A percentile compares a stretch with the other conserved stretches of the same genome.
These are phyloP conservation scores for Septoria petroselini DNA, from an alignment of 2,329 filamentous ascomycete species.

Conservation along the genomic window DNA sequence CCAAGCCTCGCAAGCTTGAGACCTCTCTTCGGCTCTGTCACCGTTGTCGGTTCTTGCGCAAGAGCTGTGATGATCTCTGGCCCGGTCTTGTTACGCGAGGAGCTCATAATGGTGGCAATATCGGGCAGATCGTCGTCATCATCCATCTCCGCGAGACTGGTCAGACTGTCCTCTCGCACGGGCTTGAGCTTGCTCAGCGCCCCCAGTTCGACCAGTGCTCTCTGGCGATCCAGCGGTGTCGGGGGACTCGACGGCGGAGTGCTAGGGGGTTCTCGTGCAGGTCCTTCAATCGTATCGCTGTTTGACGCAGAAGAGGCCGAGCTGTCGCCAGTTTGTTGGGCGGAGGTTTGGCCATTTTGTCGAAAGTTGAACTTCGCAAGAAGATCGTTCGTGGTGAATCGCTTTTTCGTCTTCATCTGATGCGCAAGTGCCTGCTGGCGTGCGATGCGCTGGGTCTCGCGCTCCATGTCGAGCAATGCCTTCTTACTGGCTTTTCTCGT, in stretches of 20 bases:
- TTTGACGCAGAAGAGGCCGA: constrained; percentile 33
- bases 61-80: constrained; percentile 1
- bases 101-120: constrained; percentile 32
- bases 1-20: constrained; percentile 38
- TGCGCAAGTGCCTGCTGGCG: constrained; percentile 89
- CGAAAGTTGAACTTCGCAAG: constrained; percentile 75
- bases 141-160: constrained; percentile 28
- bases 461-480: constrained; percentile 88
- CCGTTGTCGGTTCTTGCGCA: not conserved
- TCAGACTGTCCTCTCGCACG: constrained; percentile 33
- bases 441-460: constrained; percentile 87
- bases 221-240: constrained; percentile 39
- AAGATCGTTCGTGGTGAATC: constrained; percentile 76
- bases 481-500: constrained; percentile 88
- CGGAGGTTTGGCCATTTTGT: constrained; percentile 5
- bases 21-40: constrained; percentile 17
- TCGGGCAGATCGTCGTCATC: constrained; percentile 32
- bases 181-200: constrained; percentile 35
- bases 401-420: constrained; percentile 82
- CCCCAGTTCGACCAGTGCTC: constrained; percentile 34
- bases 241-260: constrained; percentile 49
- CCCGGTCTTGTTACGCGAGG: constrained; percentile 24
- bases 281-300: constrained; percentile 31
- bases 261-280: constrained; percentile 28
- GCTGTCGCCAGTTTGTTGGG: constrained; percentile 17